Conservation (phyloP, 2,329 filamentous ascomycete species). For the Lojkania enalia region DNA sequence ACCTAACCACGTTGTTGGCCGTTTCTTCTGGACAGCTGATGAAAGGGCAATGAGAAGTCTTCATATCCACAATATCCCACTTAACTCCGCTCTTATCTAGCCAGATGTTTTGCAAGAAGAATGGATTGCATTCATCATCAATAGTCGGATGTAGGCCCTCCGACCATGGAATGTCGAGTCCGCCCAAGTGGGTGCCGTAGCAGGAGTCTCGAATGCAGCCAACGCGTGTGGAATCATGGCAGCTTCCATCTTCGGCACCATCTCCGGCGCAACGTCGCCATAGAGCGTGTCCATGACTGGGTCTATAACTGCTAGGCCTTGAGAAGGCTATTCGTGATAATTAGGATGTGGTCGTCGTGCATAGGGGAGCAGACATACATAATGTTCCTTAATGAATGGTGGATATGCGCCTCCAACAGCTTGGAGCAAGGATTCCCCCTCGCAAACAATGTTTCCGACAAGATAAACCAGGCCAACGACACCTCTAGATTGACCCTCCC, state of each 20-base stretch:
- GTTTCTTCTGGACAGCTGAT: conserved; percentile 11
- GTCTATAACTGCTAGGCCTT: conserved; percentile 16
- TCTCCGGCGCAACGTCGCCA: conserved; percentile 6
- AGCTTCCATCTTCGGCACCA: conserved; percentile 7
- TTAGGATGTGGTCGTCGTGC: not conserved
- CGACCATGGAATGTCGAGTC: conserved; percentile 17
- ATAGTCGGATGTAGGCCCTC: conserved; percentile 14
- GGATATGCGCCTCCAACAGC: conserved; percentile 18
- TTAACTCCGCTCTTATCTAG: conserved; percentile 14
- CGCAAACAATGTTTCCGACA: conserved; percentile 11
- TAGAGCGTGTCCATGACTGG: conserved; percentile 20
- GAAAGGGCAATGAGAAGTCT: conserved; percentile 18
- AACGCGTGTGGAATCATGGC: conserved; percentile 19
- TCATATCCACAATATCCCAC: conserved; percentile 14
- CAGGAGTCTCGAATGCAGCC: conserved; percentile 18
- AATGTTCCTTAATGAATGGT: conserved; percentile 15
- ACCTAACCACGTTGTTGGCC: not conserved
- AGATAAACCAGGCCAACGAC: conserved; percentile 15
- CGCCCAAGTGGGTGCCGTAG: conserved; percentile 15
- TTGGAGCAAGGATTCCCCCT: conserved; percentile 12
- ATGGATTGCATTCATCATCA: conserved; percentile 18
- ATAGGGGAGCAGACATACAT: conserved; percentile 5
- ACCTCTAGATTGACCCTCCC: conserved; percentile 9
- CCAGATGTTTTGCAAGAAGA: conserved; percentile 20
- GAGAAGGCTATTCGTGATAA: conserved; percentile 19